A percentile compares a stretch with the other conserved stretches of the same genome.
Conservation (phyloP, 768 basidiomycete genomes). For the Cystobasidium onofrii region DNA sequence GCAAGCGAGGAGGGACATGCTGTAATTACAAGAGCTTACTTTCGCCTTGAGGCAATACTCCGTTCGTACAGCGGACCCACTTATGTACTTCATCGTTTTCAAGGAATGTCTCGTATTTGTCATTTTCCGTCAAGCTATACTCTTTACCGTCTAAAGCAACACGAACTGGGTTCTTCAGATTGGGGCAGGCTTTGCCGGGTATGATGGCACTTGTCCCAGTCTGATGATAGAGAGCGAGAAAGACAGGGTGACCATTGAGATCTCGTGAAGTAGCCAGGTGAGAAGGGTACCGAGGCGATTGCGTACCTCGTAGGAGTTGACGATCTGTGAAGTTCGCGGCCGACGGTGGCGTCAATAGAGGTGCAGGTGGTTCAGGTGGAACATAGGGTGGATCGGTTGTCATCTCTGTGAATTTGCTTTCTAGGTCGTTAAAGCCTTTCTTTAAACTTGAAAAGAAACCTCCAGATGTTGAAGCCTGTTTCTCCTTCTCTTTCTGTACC, state of each 20-base stretch:
- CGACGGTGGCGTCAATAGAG: background rate
- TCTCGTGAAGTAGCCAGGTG: conserved; percentile 8
- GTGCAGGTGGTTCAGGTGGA: background rate
- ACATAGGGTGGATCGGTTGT: conserved; percentile 12
- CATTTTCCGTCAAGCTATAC: conserved; percentile 5
- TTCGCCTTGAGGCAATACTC: background rate
- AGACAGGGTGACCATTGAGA: conserved; percentile 20
- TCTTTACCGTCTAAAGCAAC: conserved; percentile 20
- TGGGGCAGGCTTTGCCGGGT: conserved; percentile 22
- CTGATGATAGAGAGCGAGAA: conserved; percentile 18
- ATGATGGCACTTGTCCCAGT: conserved; percentile 9
- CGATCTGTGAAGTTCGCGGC: conserved; percentile 9
- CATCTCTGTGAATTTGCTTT: conserved; percentile 19
- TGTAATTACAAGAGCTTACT: background rate
- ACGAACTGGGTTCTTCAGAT: conserved; percentile 23
- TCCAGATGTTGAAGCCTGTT: background rate
- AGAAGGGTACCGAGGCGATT: conserved; percentile 1
- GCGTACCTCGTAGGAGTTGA: conserved; percentile 10
- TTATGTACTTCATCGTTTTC: conserved; percentile 20
- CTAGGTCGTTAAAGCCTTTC: conserved; percentile 25
- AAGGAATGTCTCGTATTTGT: conserved; percentile 28
- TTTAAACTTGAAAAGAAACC: conserved; percentile 21
- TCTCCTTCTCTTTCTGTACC: background rate
- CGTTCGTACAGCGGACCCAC: conserved; percentile 16
- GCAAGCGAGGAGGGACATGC: background rate